A percentile compares a stretch with the other conserved stretches of the same genome.
phyloP scores from a whole-genome alignment of 306 rosid genomes.

The Vigna radiata region DNA sequence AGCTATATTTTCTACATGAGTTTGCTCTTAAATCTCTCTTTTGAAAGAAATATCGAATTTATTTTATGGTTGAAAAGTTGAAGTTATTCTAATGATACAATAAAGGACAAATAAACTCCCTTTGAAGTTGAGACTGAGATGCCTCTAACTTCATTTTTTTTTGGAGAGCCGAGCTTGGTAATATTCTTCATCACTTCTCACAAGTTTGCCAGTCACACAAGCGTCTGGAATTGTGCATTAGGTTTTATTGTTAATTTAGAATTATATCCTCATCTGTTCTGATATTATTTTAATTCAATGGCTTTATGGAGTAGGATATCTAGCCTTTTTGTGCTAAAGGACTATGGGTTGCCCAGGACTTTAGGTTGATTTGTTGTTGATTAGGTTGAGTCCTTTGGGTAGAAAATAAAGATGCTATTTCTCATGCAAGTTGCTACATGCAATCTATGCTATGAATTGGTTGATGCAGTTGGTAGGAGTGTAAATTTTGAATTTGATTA shows the following conservation, averaged over 20 bases:
- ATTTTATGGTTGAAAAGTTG: conserved; percentile 35
- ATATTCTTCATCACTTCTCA: neutral
- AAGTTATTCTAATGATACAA: conserved; percentile 13
- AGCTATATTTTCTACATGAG: neutral
- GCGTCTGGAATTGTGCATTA: no score
- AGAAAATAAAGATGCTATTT: neutral
- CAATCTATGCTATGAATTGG: neutral
- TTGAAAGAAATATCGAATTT: conserved; percentile 16
- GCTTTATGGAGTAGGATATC: neutral
- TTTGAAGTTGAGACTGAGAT: neutral
- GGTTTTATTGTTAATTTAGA: neutral
- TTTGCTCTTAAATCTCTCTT: conserved; percentile 27
- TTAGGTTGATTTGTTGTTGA: neutral
- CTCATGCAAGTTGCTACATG: neutral
- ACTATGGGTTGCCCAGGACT: conserved; percentile 1
- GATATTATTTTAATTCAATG: neutral
- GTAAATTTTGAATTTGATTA: neutral
- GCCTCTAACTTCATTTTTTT: neutral
- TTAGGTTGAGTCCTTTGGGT: neutral
- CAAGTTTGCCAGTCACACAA: neutral
- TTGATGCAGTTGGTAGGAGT: neutral
- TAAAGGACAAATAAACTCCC: neutral
- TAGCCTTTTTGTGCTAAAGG: neutral
- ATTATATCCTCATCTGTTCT: neutral
- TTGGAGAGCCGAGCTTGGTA: neutral